These are phyloP conservation scores for Carex kokanica DNA, from an alignment of 176 grass and related monocot genomes.

Conservation along the genomic window DNA sequence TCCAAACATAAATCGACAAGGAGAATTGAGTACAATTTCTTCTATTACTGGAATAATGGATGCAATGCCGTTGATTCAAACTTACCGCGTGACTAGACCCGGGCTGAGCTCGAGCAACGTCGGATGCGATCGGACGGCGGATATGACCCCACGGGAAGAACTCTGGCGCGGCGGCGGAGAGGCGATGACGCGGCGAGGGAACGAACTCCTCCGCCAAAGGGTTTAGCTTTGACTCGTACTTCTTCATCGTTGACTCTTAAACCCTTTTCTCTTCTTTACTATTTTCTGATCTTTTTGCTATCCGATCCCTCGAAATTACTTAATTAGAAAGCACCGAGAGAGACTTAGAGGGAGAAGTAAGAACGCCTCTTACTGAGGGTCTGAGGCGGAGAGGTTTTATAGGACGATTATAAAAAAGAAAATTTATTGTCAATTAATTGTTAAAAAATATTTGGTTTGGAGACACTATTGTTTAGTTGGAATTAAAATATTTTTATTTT, in stretches of 20 bases:
- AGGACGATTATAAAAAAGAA: neutral
- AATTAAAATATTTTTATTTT: neutral
- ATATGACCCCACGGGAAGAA: neutral
- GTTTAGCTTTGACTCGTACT: neutral
- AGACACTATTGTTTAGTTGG: neutral
- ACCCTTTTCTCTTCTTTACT: neutral
- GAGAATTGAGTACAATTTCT: neutral
- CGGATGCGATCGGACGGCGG: neutral
- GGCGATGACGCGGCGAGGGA: neutral
- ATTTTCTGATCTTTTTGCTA: neutral
- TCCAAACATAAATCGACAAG: neutral
- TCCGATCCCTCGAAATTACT: neutral
- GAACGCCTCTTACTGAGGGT: no score
- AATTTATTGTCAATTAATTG: neutral
- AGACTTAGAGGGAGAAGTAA: neutral
- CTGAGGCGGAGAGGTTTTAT: neutral
- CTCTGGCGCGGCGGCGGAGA: conserved; percentile 1
- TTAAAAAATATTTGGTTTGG: neutral
- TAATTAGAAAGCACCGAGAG: neutral
- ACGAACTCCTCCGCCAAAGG: conserved; percentile 3
- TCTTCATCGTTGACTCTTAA: neutral
- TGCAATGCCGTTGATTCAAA: neutral
- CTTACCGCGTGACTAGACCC: neutral
- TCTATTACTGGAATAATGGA: neutral
- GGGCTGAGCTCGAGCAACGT: neutral